A percentile compares a stretch with the other conserved stretches of the same genome.
Conservation (phyloP, 2,329 filamentous ascomycete species). For the Drechmeria coniospora region DNA sequence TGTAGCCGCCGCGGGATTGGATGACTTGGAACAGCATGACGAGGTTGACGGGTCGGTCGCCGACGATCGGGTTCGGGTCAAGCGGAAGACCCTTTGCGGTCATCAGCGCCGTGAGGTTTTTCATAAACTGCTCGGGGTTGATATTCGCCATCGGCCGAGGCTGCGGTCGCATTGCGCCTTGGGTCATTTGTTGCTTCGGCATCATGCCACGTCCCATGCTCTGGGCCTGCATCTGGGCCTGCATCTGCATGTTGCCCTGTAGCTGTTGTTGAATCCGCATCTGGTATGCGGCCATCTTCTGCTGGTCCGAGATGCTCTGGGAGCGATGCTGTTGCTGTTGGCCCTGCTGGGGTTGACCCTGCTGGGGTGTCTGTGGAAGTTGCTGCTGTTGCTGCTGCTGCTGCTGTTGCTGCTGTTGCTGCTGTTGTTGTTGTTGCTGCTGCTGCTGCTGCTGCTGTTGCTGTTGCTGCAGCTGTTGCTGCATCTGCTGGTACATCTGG, state of each 20-base stretch:
- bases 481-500: constrained; percentile 22
- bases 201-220: constrained; percentile 33
- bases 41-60: constrained; percentile 58
- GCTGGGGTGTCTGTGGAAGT: constrained; percentile 30
- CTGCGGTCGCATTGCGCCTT: constrained; percentile 35
- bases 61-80: constrained; percentile 58
- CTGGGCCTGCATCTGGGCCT: constrained; percentile 34
- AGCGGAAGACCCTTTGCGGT: constrained; percentile 55
- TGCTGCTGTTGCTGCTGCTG: constrained; percentile 23
- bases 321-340: constrained; percentile 26
- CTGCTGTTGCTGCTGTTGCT: constrained; percentile 25
- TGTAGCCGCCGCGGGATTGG: constrained; percentile 60
- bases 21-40: constrained; percentile 66
- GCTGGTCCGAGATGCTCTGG: constrained; percentile 40
- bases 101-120: constrained; percentile 67
- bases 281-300: constrained; percentile 63
- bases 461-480: constrained; percentile 28
- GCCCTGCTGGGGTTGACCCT: constrained; percentile 16
- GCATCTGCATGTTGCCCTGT: constrained; percentile 37
- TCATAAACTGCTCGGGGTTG: constrained; percentile 56
- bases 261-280: constrained; percentile 70
- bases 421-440: constrained; percentile 41
- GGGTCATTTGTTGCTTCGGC: constrained; percentile 38
- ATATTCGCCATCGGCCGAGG: constrained; percentile 24
- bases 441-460: constrained; percentile 40